Evolutionary conservation across 2,329 filamentous ascomycete species (phyloP), one percentile per base, ranked within the genome.

Genomic region (Apiospora aurea): DNA sequence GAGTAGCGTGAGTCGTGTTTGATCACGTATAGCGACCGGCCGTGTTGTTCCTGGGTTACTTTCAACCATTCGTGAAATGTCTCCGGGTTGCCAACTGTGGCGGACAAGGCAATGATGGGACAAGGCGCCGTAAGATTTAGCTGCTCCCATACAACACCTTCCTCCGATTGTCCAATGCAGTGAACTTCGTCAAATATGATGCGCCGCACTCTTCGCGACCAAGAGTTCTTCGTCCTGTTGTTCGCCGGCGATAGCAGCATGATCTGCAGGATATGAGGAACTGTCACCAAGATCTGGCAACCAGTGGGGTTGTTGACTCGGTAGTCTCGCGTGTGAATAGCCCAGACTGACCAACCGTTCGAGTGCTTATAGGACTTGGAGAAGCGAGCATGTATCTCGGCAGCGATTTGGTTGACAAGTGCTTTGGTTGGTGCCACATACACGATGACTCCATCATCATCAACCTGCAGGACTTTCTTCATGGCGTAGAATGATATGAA

Each of bases 401-500:
- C 69, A 1, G 92, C 93, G 75, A 96, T 95, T 79, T 96, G 93
- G 78, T 95, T 95, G 72, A 95, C 93, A 14, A 96, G 84, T 4
- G 94, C 93, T 78, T 96, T 96, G 0, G 93, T 95, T 0, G 93
- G 93, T 0, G 93, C 93, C 7, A 96, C 91, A 75, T 95, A 96
- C 0, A 95, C 91, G 8, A 96, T 81, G 2, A 95, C 87, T 2
- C 89, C 90, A 68, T 94, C 89, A 73, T 95, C 88, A 73, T 89
- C 89, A 4, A 87, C 86, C 77, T 92, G 86, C 13, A 96, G 83
- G 0, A 95, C 84, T 77, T 93, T 91, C 77, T 93, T 92, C 91
- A 95, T 96, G 1, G 93, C 93, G 76, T 96, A 95, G 80, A 95
- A 96, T 0, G 90, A 92, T 72, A 95, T 95, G 79, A 95, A 96